These are phyloP conservation scores for Wakefieldia striispora DNA, from an alignment of 768 basidiomycete species.

Conservation along the genomic window DNA sequence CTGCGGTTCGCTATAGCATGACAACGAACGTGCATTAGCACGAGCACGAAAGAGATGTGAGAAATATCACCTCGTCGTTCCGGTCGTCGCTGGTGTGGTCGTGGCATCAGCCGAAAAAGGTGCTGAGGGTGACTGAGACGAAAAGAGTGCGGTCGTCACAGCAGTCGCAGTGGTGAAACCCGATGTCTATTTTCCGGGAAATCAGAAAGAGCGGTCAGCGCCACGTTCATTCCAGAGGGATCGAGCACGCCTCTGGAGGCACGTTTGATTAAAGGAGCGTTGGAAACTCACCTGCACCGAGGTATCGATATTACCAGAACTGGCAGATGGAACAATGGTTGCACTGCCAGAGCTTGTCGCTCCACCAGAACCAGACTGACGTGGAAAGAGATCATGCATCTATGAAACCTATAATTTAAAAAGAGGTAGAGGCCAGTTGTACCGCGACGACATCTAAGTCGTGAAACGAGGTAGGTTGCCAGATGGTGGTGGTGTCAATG, in stretches of 20 bases:
- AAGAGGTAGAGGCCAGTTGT: too few relatives aligned
- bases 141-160: too few relatives aligned
- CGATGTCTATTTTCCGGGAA: conserved; percentile 1
- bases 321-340: not conserved
- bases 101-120: not conserved
- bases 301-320: not conserved
- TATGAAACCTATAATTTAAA: too few relatives aligned
- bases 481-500: too few relatives aligned
- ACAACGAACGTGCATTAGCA: not conserved
- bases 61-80: conserved; percentile 15
- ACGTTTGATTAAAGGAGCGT: too few relatives aligned
- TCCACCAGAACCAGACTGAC: not conserved
- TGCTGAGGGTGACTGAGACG: not conserved
- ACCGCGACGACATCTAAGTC: too few relatives aligned
- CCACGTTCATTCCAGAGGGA: too few relatives aligned
- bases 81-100: conserved; percentile 1
- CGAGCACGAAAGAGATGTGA: not conserved
- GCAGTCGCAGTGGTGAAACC: not conserved
- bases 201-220: not conserved
- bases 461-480: too few relatives aligned
- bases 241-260: not conserved
- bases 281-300: not conserved
- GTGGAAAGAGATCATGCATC: not conserved
- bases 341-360: not conserved
- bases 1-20: not conserved